A percentile compares a stretch with the other conserved stretches of the same genome.
These are phyloP conservation scores for Pleurotus citrinopileatus DNA, from an alignment of 768 basidiomycete species.

Conservation along the genomic window DNA sequence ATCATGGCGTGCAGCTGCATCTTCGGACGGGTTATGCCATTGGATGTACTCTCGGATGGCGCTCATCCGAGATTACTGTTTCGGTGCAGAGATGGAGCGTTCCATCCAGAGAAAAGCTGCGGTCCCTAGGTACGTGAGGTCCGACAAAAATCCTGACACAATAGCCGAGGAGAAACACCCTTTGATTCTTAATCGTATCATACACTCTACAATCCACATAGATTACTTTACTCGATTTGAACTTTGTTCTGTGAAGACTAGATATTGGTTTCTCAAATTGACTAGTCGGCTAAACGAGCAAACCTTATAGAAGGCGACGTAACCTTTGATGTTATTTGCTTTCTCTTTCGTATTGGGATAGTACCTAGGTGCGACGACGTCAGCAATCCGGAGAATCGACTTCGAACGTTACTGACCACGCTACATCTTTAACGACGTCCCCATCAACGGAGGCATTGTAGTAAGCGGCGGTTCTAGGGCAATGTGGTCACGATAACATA, in stretches of 20 bases:
- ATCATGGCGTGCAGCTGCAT: too few species aligned
- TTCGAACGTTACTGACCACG: slow-evolving; percentile 47
- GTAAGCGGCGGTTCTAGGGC: slow-evolving; percentile 57
- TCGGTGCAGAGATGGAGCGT: too few species aligned
- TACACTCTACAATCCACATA: too few species aligned
- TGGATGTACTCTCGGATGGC: too few species aligned
- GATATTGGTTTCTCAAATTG: not conserved
- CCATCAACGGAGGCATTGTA: slow-evolving; percentile 55
- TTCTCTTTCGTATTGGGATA: slow-evolving; percentile 56
- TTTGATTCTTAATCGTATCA: too few species aligned
- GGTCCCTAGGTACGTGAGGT: too few species aligned
- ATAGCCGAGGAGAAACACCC: too few species aligned
- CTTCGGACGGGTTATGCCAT: too few species aligned
- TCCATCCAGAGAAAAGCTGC: too few species aligned
- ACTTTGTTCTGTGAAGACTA: slow-evolving; percentile 10
- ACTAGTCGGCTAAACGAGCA: not conserved
- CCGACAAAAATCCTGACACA: too few species aligned
- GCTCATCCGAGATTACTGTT: too few species aligned
- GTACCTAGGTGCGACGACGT: slow-evolving; percentile 43
- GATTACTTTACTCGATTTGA: slow-evolving; percentile 5
- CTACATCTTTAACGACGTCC: slow-evolving; percentile 51
- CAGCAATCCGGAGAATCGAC: not conserved
- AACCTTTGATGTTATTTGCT: slow-evolving; percentile 60
- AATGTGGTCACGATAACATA: not conserved
- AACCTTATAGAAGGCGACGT: slow-evolving; percentile 81